phyloP scores from a whole-genome alignment of 148 eudicot genomes.

The Chenopodium berlandieri region DNA sequence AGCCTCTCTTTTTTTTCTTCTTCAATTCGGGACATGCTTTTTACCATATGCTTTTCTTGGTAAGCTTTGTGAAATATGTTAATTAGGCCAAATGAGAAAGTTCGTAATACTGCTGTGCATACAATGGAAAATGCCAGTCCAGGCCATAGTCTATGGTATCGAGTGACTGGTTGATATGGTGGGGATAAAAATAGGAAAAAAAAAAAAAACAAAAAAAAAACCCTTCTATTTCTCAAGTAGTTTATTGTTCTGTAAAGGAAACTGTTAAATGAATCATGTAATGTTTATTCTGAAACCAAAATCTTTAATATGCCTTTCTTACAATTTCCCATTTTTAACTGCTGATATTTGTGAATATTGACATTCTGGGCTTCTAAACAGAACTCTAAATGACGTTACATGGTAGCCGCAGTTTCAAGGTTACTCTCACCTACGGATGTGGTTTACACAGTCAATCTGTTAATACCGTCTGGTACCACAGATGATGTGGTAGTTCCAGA shows the following conservation, averaged over 20 bases:
- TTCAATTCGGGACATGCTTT: neutral
- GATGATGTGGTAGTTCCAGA: neutral
- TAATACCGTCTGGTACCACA: neutral
- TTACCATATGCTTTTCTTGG: neutral
- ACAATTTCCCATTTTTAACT: neutral
- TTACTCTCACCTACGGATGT: neutral
- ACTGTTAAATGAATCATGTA: neutral
- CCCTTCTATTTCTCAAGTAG: neutral
- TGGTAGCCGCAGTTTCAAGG: neutral
- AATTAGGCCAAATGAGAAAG: constrained; percentile 3
- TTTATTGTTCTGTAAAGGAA: constrained; percentile 15
- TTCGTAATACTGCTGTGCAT: constrained; percentile 14
- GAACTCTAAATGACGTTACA: constrained; percentile 11
- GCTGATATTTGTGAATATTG: neutral
- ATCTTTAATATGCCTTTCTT: neutral
- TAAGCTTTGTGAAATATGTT: constrained; percentile 6
- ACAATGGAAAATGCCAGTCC: constrained; percentile 56
- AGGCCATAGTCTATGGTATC: constrained; percentile 15
- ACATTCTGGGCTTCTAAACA: constrained; percentile 1
- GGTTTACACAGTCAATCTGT: neutral
- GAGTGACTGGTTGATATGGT: constrained; percentile 12
- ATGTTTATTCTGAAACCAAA: neutral
- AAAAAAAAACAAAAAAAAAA: neutral
- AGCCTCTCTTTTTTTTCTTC: neutral
- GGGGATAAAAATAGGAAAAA: neutral